These are phyloP conservation scores for Arabidopsis lyrata DNA, from an alignment of 441 rosid genomes.

Conservation along the genomic window DNA sequence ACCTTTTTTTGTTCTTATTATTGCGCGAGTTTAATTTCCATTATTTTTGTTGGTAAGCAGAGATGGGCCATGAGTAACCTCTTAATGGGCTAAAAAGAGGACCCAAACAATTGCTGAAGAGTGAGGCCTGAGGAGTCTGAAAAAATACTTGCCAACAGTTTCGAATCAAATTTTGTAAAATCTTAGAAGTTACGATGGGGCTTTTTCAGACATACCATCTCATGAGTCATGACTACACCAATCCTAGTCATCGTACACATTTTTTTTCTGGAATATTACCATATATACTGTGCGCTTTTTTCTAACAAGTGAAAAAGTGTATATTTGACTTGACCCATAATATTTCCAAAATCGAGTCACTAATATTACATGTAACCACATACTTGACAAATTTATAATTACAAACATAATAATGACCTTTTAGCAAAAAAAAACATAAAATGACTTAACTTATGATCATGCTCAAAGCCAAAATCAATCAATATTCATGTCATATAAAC, in stretches of 20 bases:
- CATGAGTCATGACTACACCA: too few relatives aligned
- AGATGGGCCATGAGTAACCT: constrained; percentile 24
- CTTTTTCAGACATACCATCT: neutral
- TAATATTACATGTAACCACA: too few relatives aligned
- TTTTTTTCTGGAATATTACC: too few relatives aligned
- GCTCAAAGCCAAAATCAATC: neutral
- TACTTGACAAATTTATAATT: too few relatives aligned
- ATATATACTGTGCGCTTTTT: too few relatives aligned
- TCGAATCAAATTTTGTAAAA: neutral
- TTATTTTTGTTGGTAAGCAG: neutral
- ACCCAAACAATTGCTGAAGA: neutral
- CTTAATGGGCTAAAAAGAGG: constrained; percentile 24
- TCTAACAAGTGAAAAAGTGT: too few relatives aligned
- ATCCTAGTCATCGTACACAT: too few relatives aligned
- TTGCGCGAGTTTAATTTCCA: constrained; percentile 13
- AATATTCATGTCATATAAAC: neutral
- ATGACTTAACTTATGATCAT: too few relatives aligned
- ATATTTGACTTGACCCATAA: too few relatives aligned
- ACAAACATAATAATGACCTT: too few relatives aligned
- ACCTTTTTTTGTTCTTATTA: neutral
- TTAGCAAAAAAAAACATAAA: too few relatives aligned
- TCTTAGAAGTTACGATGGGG: neutral
- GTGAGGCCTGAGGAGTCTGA: neutral
- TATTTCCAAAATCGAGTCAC: too few relatives aligned
- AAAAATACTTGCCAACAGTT: neutral